phyloP scores from a whole-genome alignment of 176 grass and related monocot species.

The Puccinellia tenuiflora region DNA sequence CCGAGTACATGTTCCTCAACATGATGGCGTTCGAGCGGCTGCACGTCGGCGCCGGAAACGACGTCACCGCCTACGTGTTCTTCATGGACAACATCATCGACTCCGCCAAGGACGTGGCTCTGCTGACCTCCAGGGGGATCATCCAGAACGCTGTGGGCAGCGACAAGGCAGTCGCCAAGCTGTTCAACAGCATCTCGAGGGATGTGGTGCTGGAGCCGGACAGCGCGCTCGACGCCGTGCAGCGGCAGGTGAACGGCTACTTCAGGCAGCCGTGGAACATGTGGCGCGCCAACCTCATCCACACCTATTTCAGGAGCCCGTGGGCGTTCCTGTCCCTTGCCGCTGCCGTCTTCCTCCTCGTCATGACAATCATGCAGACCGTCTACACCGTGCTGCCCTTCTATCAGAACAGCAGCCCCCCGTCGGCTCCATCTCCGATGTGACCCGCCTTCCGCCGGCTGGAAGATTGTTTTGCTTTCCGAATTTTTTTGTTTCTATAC shows the following conservation, averaged over 20 bases:
- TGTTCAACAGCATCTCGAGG: neutral
- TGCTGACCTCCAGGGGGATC: slow-evolving; percentile 11
- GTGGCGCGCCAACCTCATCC: slow-evolving; percentile 9
- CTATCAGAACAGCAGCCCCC: neutral
- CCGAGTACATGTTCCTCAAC: slow-evolving; percentile 87
- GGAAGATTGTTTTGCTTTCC: too few relatives aligned
- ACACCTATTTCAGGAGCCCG: slow-evolving; percentile 4
- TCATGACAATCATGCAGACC: slow-evolving; percentile 11
- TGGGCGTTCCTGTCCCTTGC: neutral
- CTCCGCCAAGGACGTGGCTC: slow-evolving; percentile 12
- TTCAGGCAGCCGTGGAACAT: slow-evolving; percentile 5
- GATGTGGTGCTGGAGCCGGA: neutral
- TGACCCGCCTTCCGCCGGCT: too few relatives aligned
- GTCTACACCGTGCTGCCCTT: neutral
- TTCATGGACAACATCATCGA: slow-evolving; percentile 7
- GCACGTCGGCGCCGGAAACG: slow-evolving; percentile 63
- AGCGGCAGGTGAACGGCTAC: slow-evolving; percentile 4
- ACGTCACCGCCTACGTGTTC: slow-evolving; percentile 69
- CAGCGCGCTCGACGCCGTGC: slow-evolving; percentile 1
- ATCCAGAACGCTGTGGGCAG: neutral
- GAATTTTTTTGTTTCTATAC: too few relatives aligned
- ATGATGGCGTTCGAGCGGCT: slow-evolving; percentile 94
- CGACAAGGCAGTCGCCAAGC: slow-evolving; percentile 2
- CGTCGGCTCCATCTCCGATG: too few relatives aligned
- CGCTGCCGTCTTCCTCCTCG: neutral